These are phyloP conservation scores for Lecanicillium sp. DNA, from an alignment of 2,329 filamentous ascomycete species.

Conservation along the genomic window DNA sequence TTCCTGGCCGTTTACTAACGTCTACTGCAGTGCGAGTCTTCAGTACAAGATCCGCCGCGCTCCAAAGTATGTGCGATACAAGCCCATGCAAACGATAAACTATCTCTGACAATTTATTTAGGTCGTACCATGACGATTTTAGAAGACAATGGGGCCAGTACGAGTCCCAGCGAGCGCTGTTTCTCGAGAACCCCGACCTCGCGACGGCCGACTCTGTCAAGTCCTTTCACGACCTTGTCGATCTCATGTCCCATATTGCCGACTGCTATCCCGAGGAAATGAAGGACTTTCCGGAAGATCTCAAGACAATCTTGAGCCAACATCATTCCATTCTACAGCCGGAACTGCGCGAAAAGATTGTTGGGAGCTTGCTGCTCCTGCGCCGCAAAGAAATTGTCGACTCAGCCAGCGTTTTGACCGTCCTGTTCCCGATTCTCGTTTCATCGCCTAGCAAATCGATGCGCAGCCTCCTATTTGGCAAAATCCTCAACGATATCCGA, in stretches of 20 bases:
- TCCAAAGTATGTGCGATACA: slow-evolving; percentile 52
- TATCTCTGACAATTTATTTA: slow-evolving; percentile 24
- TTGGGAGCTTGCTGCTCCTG: slow-evolving; percentile 79
- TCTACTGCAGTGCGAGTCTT: slow-evolving; percentile 58
- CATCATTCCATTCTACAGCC: slow-evolving; percentile 78
- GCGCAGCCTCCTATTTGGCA: slow-evolving; percentile 72
- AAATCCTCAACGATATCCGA: slow-evolving; percentile 85
- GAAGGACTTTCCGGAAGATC: slow-evolving; percentile 65
- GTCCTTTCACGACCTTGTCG: slow-evolving; percentile 83
- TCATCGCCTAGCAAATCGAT: slow-evolving; percentile 88
- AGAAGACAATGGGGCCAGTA: slow-evolving; percentile 84
- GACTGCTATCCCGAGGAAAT: slow-evolving; percentile 87
- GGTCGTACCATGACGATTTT: slow-evolving; percentile 86
- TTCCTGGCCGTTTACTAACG: slow-evolving; percentile 18
- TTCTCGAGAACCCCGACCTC: slow-evolving; percentile 72
- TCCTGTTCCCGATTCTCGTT: slow-evolving; percentile 88
- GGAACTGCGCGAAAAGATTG: slow-evolving; percentile 88
- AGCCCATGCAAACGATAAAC: slow-evolving; percentile 3
- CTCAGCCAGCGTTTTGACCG: slow-evolving; percentile 74
- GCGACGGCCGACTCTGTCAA: slow-evolving; percentile 71
- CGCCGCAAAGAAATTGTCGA: slow-evolving; percentile 89
- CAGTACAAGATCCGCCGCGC: slow-evolving; percentile 89
- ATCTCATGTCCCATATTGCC: slow-evolving; percentile 87
- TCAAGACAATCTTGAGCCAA: slow-evolving; percentile 70
- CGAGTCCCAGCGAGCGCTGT: slow-evolving; percentile 83